phyloP scores from a whole-genome alignment of 2,329 filamentous ascomycete species.

The Acephala macrosclerotiorum region DNA sequence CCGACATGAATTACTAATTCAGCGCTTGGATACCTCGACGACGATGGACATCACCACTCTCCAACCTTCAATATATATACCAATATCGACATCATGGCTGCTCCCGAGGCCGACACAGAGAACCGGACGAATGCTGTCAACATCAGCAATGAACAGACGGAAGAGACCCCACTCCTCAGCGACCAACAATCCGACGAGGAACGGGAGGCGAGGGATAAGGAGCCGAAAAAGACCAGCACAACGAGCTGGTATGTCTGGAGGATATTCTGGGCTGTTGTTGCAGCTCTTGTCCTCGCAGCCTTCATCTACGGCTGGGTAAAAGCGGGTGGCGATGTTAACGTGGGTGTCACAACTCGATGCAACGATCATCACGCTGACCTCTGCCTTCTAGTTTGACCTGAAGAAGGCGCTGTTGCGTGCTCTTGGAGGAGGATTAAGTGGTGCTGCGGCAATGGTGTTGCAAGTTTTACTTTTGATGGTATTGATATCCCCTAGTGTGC shows the following conservation, averaged over 20 bases:
- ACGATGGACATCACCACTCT: too few relatives aligned
- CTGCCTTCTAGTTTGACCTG: conserved; percentile 50
- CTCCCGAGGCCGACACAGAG: too few relatives aligned
- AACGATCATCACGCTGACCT: conserved; percentile 2
- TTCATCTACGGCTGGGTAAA: conserved; percentile 57
- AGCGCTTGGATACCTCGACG: too few relatives aligned
- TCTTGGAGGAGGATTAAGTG: conserved; percentile 54
- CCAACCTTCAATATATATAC: too few relatives aligned
- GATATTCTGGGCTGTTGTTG: conserved; percentile 47
- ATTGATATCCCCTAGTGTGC: conserved; percentile 7
- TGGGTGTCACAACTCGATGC: conserved; percentile 34
- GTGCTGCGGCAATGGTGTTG: conserved; percentile 56
- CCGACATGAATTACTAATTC: too few relatives aligned
- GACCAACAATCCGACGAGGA: too few relatives aligned
- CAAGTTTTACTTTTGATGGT: conserved; percentile 58
- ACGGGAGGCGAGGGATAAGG: conserved; percentile 9
- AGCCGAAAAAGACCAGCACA: conserved; percentile 18
- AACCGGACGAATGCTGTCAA: too few relatives aligned
- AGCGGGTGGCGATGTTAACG: conserved; percentile 48
- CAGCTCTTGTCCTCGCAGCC: conserved; percentile 44
- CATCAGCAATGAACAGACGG: too few relatives aligned
- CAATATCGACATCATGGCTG: too few relatives aligned
- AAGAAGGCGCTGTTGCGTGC: conserved; percentile 52
- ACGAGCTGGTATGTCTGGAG: conserved; percentile 47
- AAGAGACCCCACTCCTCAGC: too few relatives aligned